These are phyloP conservation scores for Byssothecium circinans DNA, from an alignment of 2,329 filamentous ascomycete species.

Conservation along the genomic window DNA sequence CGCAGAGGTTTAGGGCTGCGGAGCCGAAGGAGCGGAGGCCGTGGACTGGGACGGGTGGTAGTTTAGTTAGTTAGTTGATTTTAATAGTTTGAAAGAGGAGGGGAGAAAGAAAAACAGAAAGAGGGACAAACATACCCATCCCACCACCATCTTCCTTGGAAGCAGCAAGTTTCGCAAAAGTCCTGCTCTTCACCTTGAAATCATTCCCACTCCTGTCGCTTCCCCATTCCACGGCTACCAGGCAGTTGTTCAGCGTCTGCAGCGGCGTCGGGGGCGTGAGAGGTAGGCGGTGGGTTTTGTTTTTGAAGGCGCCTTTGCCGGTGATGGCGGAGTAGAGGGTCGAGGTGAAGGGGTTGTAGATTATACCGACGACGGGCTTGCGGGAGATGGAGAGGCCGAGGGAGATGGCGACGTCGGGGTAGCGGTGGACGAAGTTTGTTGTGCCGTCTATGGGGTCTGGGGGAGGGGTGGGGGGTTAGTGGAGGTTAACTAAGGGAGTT, in stretches of 20 bases:
- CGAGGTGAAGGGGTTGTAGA: constrained; percentile 78
- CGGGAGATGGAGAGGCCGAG: constrained; percentile 69
- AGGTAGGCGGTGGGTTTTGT: constrained; percentile 47
- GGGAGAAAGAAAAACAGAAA: no score
- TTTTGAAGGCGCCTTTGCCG: constrained; percentile 64
- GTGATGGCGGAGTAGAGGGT: constrained; percentile 69
- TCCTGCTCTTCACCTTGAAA: constrained; percentile 68
- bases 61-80: no score
- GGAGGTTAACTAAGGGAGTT: neutral
- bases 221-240: constrained; percentile 76
- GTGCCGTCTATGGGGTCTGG: constrained; percentile 83
- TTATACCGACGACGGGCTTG: constrained; percentile 68
- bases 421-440: constrained; percentile 78
- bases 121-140: no score
- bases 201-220: constrained; percentile 68
- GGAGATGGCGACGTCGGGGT: constrained; percentile 74
- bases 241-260: constrained; percentile 60
- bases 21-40: constrained; percentile 69
- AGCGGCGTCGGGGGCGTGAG: constrained; percentile 59
- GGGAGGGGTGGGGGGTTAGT: constrained; percentile 51
- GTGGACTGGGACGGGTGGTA: no score
- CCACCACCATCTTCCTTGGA: constrained; percentile 64
- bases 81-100: no score
- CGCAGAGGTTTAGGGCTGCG: constrained; percentile 74
- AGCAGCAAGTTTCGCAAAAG: constrained; percentile 60